phyloP scores from a whole-genome alignment of 441 rosid genomes.

The Metrosideros polymorpha region DNA sequence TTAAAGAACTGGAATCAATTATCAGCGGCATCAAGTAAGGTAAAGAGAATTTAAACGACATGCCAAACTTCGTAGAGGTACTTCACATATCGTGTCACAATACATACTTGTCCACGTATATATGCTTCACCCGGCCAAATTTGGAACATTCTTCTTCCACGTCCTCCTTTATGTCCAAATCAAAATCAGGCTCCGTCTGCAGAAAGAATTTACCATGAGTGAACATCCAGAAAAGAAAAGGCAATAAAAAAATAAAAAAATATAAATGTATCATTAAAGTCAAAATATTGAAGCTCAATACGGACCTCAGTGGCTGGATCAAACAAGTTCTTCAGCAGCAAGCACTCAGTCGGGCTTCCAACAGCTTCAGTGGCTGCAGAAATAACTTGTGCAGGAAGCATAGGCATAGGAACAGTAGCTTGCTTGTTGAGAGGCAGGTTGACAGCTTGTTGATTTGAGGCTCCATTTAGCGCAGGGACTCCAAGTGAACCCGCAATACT shows the following conservation, averaged over 20 bases:
- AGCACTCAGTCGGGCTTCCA: conserved; percentile 75
- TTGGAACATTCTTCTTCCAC: conserved; percentile 79
- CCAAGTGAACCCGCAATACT: conserved; percentile 70
- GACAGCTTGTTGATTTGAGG: conserved; percentile 33
- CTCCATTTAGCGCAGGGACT: conserved; percentile 54
- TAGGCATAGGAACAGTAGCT: conserved; percentile 34
- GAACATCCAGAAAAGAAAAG: background rate
- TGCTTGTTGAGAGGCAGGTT: conserved; percentile 41
- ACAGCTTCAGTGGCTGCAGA: conserved; percentile 46
- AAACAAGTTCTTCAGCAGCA: conserved; percentile 81
- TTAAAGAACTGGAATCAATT: background rate
- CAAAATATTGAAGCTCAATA: background rate
- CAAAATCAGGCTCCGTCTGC: conserved; percentile 85
- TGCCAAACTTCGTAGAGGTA: background rate
- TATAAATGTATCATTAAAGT: background rate
- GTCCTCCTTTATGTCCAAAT: conserved; percentile 65
- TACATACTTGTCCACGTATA: conserved; percentile 72
- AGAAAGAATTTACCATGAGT: background rate
- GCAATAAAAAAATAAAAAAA: background rate
- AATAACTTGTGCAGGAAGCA: conserved; percentile 39
- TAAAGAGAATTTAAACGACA: background rate
- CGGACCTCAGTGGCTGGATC: conserved; percentile 83
- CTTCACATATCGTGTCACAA: background rate
- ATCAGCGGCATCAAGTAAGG: background rate
- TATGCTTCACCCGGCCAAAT: conserved; percentile 65